Percentiles rank a stretch among this genome's conserved stretches.
Conservation (phyloP, 2,329 filamentous ascomycete genomes). For the Geoglossum cookeanum region DNA sequence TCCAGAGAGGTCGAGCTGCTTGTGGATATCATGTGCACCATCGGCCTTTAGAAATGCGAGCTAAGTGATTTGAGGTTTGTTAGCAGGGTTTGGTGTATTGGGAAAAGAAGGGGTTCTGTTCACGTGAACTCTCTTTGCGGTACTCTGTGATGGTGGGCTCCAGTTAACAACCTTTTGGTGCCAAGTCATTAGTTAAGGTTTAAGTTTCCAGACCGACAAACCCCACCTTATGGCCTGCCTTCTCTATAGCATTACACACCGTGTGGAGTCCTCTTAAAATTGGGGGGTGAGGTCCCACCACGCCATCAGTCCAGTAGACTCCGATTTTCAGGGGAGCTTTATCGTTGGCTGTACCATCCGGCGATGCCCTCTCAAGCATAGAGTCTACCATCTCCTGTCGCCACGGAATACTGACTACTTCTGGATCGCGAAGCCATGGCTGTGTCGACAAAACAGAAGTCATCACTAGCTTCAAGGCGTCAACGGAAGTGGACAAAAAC, state of each 20-base stretch:
- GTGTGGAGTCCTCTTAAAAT: slow-evolving; percentile 34
- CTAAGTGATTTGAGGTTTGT: background rate
- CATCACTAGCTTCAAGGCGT: slow-evolving; percentile 34
- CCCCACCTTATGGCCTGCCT: slow-evolving; percentile 30
- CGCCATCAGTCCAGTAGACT: slow-evolving; percentile 32
- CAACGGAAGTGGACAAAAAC: slow-evolving; percentile 37
- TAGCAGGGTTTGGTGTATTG: background rate
- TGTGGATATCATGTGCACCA: background rate
- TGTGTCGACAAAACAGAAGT: slow-evolving; percentile 35
- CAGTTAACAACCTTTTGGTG: slow-evolving; percentile 30
- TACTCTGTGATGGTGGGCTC: slow-evolving; percentile 33
- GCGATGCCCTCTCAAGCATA: background rate
- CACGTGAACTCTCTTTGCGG: background rate
- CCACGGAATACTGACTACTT: slow-evolving; percentile 47
- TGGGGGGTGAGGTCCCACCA: slow-evolving; percentile 35
- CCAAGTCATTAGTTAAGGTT: background rate
- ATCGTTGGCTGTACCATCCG: background rate
- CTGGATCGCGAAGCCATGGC: slow-evolving; percentile 48
- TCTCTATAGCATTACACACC: slow-evolving; percentile 28
- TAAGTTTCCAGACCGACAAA: slow-evolving; percentile 5
- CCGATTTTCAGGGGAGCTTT: slow-evolving; percentile 25
- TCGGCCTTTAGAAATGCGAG: background rate
- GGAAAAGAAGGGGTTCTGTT: background rate
- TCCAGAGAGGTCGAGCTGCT: background rate
- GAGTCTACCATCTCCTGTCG: slow-evolving; percentile 25